Evolutionary conservation across 1,284 basidiomycete species (phyloP).

Genomic region (Paramarasmius palmivorus): DNA sequence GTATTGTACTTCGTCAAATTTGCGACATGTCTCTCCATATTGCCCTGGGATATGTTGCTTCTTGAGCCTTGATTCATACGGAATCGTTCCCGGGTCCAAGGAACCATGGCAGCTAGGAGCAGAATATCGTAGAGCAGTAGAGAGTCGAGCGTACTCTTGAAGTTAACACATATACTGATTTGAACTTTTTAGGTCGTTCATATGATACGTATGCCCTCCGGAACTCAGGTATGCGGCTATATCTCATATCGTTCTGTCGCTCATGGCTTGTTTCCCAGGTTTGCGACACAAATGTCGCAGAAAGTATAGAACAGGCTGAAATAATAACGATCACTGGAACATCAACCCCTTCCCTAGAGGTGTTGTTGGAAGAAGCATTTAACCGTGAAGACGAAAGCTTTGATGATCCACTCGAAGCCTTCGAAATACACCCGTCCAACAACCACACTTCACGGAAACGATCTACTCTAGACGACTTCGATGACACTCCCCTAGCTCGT

Average conservation of each 20-base stretch:
- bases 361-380: neutral
- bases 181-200: no score
- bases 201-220: no score
- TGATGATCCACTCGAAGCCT: neutral
- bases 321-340: neutral
- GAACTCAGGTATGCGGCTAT: no score
- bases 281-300: neutral
- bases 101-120: neutral
- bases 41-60: neutral
- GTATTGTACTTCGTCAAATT: no score
- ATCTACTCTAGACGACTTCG: neutral
- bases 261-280: neutral
- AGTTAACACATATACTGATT: neutral
- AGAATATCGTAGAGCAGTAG: neutral
- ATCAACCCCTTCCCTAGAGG: neutral
- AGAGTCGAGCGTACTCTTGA: neutral
- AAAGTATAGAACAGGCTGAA: neutral
- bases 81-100: slow-evolving; percentile 2
- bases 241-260: no score
- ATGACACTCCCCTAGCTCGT: neutral
- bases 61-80: neutral
- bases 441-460: neutral
- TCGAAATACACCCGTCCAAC: neutral
- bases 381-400: neutral
- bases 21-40: no score